Percentiles rank a stretch among this genome's conserved stretches.
These are phyloP conservation scores for Aspergillus sp. DNA, from an alignment of 2,329 filamentous ascomycete genomes.

Conservation along the genomic window DNA sequence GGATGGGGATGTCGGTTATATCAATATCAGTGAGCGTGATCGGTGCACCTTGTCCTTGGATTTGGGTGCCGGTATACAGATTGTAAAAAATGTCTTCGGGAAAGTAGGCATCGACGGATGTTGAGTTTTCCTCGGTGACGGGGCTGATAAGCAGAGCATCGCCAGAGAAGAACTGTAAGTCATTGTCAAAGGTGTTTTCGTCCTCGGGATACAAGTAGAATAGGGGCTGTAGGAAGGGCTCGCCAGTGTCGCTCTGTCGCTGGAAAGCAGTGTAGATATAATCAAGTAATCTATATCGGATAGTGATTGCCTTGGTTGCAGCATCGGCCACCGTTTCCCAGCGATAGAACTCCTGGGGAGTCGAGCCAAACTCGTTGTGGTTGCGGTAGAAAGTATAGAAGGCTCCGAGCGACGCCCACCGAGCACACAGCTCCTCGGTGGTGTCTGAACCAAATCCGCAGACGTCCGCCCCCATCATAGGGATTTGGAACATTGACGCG, in stretches of 20 bases:
- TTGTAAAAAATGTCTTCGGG: slow-evolving; percentile 62
- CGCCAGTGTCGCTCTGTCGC: slow-evolving; percentile 59
- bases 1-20: slow-evolving; percentile 59
- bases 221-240: slow-evolving; percentile 66
- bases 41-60: slow-evolving; percentile 48
- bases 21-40: slow-evolving; percentile 48
- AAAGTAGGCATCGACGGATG: slow-evolving; percentile 56
- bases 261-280: slow-evolving; percentile 75
- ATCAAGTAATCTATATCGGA: slow-evolving; percentile 74
- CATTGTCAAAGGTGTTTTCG: slow-evolving; percentile 51
- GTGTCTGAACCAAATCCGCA: slow-evolving; percentile 73
- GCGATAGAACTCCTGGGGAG: slow-evolving; percentile 71
- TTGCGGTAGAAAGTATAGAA: slow-evolving; percentile 76
- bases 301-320: slow-evolving; percentile 67
- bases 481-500: slow-evolving; percentile 65
- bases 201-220: slow-evolving; percentile 70
- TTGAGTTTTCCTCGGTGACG: slow-evolving; percentile 53
- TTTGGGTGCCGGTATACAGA: slow-evolving; percentile 53
- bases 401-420: slow-evolving; percentile 73
- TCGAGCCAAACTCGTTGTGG: slow-evolving; percentile 58
- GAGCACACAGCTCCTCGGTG: slow-evolving; percentile 67
- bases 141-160: slow-evolving; percentile 58
- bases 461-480: slow-evolving; percentile 70
- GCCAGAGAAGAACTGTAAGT: slow-evolving; percentile 62
- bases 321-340: slow-evolving; percentile 65